Conservation (phyloP, 1,284 basidiomycete genomes). For the Rhodotorula mucilaginosa region DNA sequence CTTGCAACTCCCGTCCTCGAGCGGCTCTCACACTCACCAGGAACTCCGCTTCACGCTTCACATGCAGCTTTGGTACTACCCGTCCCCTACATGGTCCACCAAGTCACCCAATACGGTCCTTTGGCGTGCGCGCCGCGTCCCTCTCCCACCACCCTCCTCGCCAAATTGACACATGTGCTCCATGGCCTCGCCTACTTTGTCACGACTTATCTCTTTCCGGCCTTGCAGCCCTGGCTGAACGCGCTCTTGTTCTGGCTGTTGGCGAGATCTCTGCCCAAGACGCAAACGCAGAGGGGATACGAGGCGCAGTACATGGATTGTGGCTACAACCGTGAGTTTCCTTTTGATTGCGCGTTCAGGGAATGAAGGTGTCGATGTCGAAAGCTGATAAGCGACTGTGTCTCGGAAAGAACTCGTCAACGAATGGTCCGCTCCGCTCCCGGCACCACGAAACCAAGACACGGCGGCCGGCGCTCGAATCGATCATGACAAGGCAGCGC, state of each 20-base stretch:
- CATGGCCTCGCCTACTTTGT: slow-evolving; percentile 1
- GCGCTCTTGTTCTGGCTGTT: slow-evolving; percentile 2
- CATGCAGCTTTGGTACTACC: slow-evolving; percentile 16
- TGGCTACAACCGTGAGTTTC: slow-evolving; percentile 1
- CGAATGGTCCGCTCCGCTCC: slow-evolving; percentile 11
- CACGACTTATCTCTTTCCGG: slow-evolving; percentile 9
- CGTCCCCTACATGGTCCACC: background rate
- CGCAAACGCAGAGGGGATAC: background rate
- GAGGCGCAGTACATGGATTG: slow-evolving; percentile 16
- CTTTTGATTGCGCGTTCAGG: too few species aligned
- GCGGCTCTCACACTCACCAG: too few species aligned
- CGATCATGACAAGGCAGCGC: too few species aligned
- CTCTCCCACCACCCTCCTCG: background rate
- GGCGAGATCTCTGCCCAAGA: background rate
- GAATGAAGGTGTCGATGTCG: background rate
- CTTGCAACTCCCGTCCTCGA: background rate
- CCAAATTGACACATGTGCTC: background rate
- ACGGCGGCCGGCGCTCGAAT: too few species aligned
- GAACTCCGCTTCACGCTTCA: background rate
- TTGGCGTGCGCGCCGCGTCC: slow-evolving; percentile 8
- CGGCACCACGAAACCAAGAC: background rate
- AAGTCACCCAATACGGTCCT: slow-evolving; percentile 5
- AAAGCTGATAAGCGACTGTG: background rate
- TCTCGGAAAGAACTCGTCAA: slow-evolving; percentile 10
- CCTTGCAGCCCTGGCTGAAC: background rate